These are phyloP conservation scores for Amylostereum areolatum DNA, from an alignment of 1,284 basidiomycete genomes.

Conservation along the genomic window DNA sequence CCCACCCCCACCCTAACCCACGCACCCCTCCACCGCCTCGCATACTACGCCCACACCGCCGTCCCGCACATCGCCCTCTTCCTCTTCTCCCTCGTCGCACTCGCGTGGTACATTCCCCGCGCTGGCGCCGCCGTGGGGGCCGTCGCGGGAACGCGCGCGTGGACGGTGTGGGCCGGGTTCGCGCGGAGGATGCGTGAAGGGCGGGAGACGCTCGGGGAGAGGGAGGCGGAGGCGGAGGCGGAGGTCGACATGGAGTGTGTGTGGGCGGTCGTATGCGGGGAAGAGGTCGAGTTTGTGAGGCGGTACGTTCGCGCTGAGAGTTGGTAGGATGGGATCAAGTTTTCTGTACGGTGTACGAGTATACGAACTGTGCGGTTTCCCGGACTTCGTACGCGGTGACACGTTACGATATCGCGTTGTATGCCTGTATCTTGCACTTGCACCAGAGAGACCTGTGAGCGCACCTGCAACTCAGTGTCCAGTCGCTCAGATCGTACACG, in stretches of 20 bases:
- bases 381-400: too few relatives aligned
- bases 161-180: slow-evolving; percentile 4
- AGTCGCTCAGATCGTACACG: too few relatives aligned
- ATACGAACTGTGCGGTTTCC: too few relatives aligned
- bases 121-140: not conserved
- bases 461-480: too few relatives aligned
- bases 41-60: slow-evolving; percentile 11
- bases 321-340: too few relatives aligned
- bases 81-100: not conserved
- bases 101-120: not conserved
- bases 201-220: not conserved
- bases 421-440: too few relatives aligned
- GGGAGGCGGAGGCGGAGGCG: slow-evolving; percentile 1
- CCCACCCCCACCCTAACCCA: not conserved
- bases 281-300: too few relatives aligned
- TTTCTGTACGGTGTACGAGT: too few relatives aligned
- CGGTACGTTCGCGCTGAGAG: too few relatives aligned
- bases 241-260: slow-evolving; percentile 8
- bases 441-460: too few relatives aligned
- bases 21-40: slow-evolving; percentile 11
- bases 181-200: too few relatives aligned
- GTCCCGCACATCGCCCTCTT: slow-evolving; percentile 9
- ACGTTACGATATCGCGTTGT: too few relatives aligned
- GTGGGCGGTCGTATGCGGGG: slow-evolving; percentile 9
- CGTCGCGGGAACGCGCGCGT: slow-evolving; percentile 1